Evolutionary conservation across 2,329 filamentous ascomycete species (phyloP).

Genomic region (Diaporthe sp.): DNA sequence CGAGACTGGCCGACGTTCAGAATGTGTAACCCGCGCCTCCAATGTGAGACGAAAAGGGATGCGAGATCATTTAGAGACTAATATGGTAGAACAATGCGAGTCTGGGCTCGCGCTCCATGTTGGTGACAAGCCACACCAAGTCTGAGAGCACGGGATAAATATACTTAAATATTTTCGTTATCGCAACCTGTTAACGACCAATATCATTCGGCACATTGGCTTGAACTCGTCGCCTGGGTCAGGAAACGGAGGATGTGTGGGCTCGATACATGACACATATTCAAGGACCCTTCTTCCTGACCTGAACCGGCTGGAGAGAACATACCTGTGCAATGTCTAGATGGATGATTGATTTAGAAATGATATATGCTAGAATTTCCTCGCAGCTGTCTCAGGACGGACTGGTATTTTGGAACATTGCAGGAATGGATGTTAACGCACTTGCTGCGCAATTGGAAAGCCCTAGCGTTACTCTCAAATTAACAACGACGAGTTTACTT

Average conservation of each 20-base stretch:
- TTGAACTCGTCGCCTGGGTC: background rate
- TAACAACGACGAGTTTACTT: background rate
- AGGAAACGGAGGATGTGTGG: background rate
- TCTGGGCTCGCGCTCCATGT: background rate
- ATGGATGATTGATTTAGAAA: too few relatives aligned
- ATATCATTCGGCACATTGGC: background rate
- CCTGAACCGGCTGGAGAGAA: background rate
- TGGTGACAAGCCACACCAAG: background rate
- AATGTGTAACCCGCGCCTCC: background rate
- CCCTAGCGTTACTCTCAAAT: background rate
- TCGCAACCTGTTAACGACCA: background rate
- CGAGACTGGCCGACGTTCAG: too few relatives aligned
- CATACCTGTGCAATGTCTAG: too few relatives aligned
- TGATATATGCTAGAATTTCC: too few relatives aligned
- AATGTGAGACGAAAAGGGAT: too few relatives aligned
- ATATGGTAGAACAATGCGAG: background rate
- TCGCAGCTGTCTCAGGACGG: too few relatives aligned
- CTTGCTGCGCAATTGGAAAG: background rate
- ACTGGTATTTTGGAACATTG: background rate
- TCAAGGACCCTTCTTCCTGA: background rate
- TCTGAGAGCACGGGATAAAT: background rate
- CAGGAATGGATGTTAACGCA: background rate
- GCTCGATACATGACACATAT: background rate
- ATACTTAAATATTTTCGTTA: background rate
- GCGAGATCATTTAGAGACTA: background rate